These are phyloP conservation scores for Ophiocordyceps camponoti-rufipedis DNA, from an alignment of 2,329 filamentous ascomycete species.

Conservation along the genomic window DNA sequence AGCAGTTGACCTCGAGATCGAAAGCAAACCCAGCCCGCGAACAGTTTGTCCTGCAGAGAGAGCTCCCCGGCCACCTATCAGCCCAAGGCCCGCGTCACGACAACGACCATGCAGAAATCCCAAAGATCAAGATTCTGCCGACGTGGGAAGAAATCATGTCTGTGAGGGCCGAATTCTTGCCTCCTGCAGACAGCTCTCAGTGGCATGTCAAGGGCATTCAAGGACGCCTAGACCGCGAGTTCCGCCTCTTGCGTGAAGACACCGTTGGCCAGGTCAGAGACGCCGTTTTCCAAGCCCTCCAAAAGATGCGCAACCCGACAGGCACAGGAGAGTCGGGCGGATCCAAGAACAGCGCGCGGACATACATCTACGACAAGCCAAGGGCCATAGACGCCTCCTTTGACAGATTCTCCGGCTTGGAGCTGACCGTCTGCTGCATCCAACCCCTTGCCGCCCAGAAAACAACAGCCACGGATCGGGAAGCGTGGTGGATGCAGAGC, in stretches of 20 bases:
- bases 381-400: slow-evolving; percentile 14
- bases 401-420: slow-evolving; percentile 19
- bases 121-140: slow-evolving; percentile 28
- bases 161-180: slow-evolving; percentile 23
- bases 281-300: slow-evolving; percentile 21
- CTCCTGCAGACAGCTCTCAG: slow-evolving; percentile 15
- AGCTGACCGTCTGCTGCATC: slow-evolving; percentile 23
- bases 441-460: slow-evolving; percentile 19
- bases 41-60: slow-evolving; percentile 12
- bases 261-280: slow-evolving; percentile 34
- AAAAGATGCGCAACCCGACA: slow-evolving; percentile 9
- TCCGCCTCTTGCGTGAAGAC: slow-evolving; percentile 36
- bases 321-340: neutral
- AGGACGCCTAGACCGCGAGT: slow-evolving; percentile 34
- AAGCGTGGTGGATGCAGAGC: slow-evolving; percentile 30
- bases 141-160: slow-evolving; percentile 27
- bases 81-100: slow-evolving; percentile 21
- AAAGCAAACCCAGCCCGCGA: slow-evolving; percentile 5
- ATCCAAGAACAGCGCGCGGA: slow-evolving; percentile 11
- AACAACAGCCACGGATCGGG: slow-evolving; percentile 11
- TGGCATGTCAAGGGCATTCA: slow-evolving; percentile 20
- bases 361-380: slow-evolving; percentile 10
- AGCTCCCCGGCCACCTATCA: slow-evolving; percentile 16
- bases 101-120: slow-evolving; percentile 28
- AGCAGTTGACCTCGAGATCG: slow-evolving; percentile 3